Base-by-base conservation (phyloP, 768 basidiomycete species). In the Rubroboletus pulcherrimus region DNA sequence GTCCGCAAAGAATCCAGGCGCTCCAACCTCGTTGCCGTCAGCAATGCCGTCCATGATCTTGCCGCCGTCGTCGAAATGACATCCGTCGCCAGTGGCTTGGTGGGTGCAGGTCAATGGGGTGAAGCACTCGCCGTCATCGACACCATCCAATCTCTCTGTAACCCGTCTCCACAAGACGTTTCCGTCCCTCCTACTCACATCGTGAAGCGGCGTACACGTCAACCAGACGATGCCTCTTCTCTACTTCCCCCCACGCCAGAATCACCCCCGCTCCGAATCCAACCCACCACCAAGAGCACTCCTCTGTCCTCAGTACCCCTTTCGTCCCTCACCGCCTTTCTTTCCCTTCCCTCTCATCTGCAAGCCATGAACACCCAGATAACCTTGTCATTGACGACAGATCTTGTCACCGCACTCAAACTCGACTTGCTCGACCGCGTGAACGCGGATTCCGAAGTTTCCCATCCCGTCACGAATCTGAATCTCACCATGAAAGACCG, bases 91-190 rank as follows among this genome's bases (percentile, higher is more conserved):
- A 83, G 80, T 53, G 77, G 81, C 26, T 70, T 97, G 50, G 91
- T 94, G n/a, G 79, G 78, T 46, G 86, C 85, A 19, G 93, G 91
- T 0, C 91, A 97, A 61, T 98, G 92, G 89, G 82, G 83, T 14
- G 89, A 91, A 53, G 93, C 93, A 7, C 73, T 98, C 53, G 81
- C 80, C 45, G 77, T 93, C 17, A 80, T 92, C 37, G 85, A 91
- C 46, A 79, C 83, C 48, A 69, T 93, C 57, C 79, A 87, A 52
- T 72, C 70, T 46, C 70, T 89, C 62, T 87, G 86, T 82, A 71
- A 78, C 12, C 41, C 62, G 7, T 19, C 59, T 21, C 26, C 41
- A 19, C 43, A 48, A 51, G 55, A 57, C 37, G 50, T 14, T 49
- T 31, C 49, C 43, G 19, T 51, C 31, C 43, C 58, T 40, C 57